Evolutionary conservation across 2,329 filamentous ascomycete species (phyloP).

Genomic region (Exophiala mesophila): DNA sequence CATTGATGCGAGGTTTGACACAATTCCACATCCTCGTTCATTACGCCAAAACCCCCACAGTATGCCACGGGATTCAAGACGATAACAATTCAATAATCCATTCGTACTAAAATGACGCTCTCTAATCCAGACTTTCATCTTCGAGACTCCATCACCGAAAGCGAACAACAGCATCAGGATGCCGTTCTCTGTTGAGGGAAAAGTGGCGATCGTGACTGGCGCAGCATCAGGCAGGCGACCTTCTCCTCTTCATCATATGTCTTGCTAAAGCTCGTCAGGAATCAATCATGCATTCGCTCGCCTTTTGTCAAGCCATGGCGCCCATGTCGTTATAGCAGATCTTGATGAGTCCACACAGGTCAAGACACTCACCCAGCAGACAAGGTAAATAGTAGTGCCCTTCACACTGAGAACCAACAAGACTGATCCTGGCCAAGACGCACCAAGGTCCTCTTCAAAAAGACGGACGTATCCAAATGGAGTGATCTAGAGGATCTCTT

Average conservation of each 20-base stretch:
- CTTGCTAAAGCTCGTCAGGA: conserved; percentile 31
- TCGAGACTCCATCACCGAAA: too few relatives aligned
- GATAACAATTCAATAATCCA: too few relatives aligned
- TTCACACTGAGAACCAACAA: too few relatives aligned
- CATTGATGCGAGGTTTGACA: too few relatives aligned
- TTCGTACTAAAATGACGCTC: too few relatives aligned
- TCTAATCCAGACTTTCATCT: too few relatives aligned
- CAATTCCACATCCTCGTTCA: too few relatives aligned
- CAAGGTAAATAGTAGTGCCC: conserved; percentile 27
- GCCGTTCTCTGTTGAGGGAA: too few relatives aligned
- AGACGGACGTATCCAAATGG: conserved; percentile 47
- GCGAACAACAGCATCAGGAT: too few relatives aligned
- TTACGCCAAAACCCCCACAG: too few relatives aligned
- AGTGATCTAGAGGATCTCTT: conserved; percentile 46
- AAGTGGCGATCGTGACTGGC: conserved; percentile 15
- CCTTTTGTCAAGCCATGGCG: conserved; percentile 38
- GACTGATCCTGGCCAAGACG: conserved; percentile 14
- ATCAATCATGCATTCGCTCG: conserved; percentile 43
- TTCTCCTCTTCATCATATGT: too few relatives aligned
- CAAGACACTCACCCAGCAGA: conserved; percentile 31
- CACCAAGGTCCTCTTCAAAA: conserved; percentile 37
- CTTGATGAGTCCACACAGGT: conserved; percentile 40
- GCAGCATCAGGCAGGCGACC: conserved; percentile 11
- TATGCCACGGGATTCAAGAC: too few relatives aligned
- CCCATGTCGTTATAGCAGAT: conserved; percentile 44